Conservation (phyloP, 1,139 yeast genomes). For the Meyerozyma smithsonii region DNA sequence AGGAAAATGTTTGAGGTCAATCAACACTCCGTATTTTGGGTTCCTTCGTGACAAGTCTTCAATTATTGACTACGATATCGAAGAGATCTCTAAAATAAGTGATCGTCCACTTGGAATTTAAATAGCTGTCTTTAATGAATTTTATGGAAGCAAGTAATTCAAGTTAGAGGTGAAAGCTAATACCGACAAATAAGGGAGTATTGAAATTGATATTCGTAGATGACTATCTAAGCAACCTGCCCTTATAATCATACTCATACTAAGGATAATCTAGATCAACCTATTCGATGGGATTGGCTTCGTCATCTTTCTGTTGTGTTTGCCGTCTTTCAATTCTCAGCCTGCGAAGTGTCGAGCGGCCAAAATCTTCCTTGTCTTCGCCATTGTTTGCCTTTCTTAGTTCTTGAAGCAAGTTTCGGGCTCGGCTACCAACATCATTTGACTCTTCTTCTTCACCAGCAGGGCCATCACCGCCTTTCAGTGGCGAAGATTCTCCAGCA, state of each 20-base stretch:
- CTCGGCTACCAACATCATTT: constrained; percentile 54
- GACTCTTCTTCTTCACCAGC: constrained; percentile 15
- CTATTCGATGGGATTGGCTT: not conserved
- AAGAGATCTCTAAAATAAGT: constrained; percentile 21
- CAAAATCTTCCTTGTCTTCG: constrained; percentile 10
- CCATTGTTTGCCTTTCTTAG: constrained; percentile 39
- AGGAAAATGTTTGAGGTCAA: constrained; percentile 37
- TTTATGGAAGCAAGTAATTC: not conserved
- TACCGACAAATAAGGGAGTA: too few species aligned
- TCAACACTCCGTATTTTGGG: constrained; percentile 36
- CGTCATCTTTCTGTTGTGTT: not conserved
- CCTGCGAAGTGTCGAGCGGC: not conserved
- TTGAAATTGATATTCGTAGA: too few species aligned
- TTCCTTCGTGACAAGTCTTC: constrained; percentile 21
- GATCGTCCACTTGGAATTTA: not conserved
- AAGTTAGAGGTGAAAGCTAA: too few species aligned
- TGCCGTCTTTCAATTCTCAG: not conserved
- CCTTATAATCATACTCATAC: too few species aligned
- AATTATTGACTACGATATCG: constrained; percentile 34
- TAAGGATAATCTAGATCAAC: too few species aligned
- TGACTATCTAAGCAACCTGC: too few species aligned
- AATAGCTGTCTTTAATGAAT: not conserved
- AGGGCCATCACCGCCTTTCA: constrained; percentile 5
- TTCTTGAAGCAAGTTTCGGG: constrained; percentile 55
- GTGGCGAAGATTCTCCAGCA: constrained; percentile 4